Conservation (phyloP, 2,329 filamentous ascomycete genomes). For the Fonsecaea pedrosoi region DNA sequence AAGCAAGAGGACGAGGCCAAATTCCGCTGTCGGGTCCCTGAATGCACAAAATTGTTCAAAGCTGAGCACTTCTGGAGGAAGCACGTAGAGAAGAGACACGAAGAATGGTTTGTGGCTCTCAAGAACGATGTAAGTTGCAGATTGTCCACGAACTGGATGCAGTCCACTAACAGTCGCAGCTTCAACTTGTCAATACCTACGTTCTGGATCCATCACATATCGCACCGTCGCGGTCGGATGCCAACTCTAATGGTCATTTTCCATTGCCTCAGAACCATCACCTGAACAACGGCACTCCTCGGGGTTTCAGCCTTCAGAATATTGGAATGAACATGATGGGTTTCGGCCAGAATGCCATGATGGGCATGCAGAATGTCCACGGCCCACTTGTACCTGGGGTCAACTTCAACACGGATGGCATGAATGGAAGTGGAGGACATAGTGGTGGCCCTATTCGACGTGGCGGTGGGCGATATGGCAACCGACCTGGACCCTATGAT, state of each 20-base stretch:
- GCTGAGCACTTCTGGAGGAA: slow-evolving; percentile 97
- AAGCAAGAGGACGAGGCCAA: slow-evolving; percentile 98
- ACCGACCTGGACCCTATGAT: slow-evolving; percentile 76
- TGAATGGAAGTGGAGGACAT: slow-evolving; percentile 55
- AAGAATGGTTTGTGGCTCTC: slow-evolving; percentile 81
- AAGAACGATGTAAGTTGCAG: slow-evolving; percentile 75
- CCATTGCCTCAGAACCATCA: slow-evolving; percentile 75
- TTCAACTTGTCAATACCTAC: slow-evolving; percentile 90
- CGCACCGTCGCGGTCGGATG: slow-evolving; percentile 88
- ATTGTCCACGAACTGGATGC: background rate
- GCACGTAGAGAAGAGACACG: slow-evolving; percentile 94
- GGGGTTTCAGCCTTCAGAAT: slow-evolving; percentile 85
- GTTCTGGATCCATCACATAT: slow-evolving; percentile 94
- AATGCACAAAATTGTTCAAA: slow-evolving; percentile 97
- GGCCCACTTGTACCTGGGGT: slow-evolving; percentile 51
- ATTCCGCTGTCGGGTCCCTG: slow-evolving; percentile 93
- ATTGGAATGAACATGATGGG: slow-evolving; percentile 58
- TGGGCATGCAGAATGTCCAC: slow-evolving; percentile 36
- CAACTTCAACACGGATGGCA: slow-evolving; percentile 55
- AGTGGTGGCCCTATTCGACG: slow-evolving; percentile 72
- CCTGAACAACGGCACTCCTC: slow-evolving; percentile 79
- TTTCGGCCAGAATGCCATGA: slow-evolving; percentile 61
- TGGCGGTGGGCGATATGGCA: slow-evolving; percentile 67
- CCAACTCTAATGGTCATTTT: slow-evolving; percentile 95
- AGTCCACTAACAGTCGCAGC: slow-evolving; percentile 60